Base-by-base conservation (phyloP, 306 rosid species). In the Prunus campanulata region DNA sequence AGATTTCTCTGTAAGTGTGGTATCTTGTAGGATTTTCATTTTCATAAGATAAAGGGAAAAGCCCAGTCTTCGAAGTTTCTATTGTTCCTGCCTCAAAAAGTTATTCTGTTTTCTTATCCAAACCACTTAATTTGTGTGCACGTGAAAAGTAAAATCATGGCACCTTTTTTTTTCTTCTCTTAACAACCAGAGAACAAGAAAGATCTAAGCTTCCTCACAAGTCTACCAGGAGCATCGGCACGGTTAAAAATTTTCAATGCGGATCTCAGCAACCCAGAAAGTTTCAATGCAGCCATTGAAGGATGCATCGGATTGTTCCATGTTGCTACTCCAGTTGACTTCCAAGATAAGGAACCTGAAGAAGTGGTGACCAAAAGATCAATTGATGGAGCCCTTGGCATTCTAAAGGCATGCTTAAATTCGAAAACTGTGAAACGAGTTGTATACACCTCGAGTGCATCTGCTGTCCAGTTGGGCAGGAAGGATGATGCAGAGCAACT, bases 251-350 rank as follows among this genome's bases (percentile, higher is more conserved):
- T 85, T 44, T 83, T 87, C 78, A 9, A 55, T 0, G 91, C 88
- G 1, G 84, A 83, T 52, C 86, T 89, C 2, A 55, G 70, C 32
- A 25, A 79, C 14, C 80, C 76, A 0, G 82, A 79, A 8, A 89
- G 91, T 59, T 89, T 87, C 50, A 8, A 39, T 2, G 25, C 59
- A 9, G 87, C 88, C 74, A 75, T 85, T 13, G 66, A 76, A 75
- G 90, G 91, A 3, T 87, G 93, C 59, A 20, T 78, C 0, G 91
- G 89, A 65, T 86, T 89, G 3, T 89, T 87, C 67, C 93, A 87
- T 52, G 84, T 87, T 0, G 93, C 91, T 20, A 80, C 78, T 35
- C 87, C 90, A 0, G 32, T 85, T 66, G 91, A 87, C 68, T 24
- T 71, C 10, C 20, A 77, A 22, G 65, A 19, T 70, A 83, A 9